Base-by-base conservation (phyloP, 106 monocot genomes). In the Acorus calamus region DNA sequence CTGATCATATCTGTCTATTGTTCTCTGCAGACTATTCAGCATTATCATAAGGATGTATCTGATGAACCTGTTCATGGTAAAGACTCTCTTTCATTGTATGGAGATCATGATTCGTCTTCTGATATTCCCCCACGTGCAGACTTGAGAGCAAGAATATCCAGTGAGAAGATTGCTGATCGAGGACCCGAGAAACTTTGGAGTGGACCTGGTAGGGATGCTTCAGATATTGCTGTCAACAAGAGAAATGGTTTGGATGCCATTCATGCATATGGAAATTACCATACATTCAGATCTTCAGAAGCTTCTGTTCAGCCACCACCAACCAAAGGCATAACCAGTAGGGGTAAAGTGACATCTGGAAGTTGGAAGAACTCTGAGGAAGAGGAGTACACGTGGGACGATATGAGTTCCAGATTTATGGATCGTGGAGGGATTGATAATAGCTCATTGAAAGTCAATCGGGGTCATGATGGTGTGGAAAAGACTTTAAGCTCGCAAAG, bases 341-440 rank as follows among this genome's bases (percentile, higher is more conserved):
- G 41, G 46, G 64, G 52, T 44, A 14, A 66, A 8, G 43, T 49
- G 7, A 3, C 66, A 61, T 66, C 78, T 55, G 74, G 71, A 49
- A 98, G 61, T 63, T 98, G 96, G 96, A 91, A 98, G 73, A 83
- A 88, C 62, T 83, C 96, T 51, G 96, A 91, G 65, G 96, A 91
- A 60, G 96, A 98, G 73, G 91, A 98, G 55, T 98, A 83, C 53
- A 80, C 81, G 68, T 98, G 96, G 96, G 91, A 88, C 77, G 84
- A 87, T 60, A 74, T 74, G 54, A 74, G 66, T 44, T 62, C 85
- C 50, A 70, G 58, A 68, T 53, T 55, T 56, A 61, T 74, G 46
- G 80, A 72, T 56, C 59, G 60, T 66, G 75, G 66, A 54, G 49
- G 59, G 57, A 68, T 49, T 12, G 76, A 42, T 56, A 72, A 42